A percentile compares a stretch with the other conserved stretches of the same genome.
Evolutionary conservation across 106 monocot species (phyloP).

Genomic region (Dendrobium chrysotoxum): DNA sequence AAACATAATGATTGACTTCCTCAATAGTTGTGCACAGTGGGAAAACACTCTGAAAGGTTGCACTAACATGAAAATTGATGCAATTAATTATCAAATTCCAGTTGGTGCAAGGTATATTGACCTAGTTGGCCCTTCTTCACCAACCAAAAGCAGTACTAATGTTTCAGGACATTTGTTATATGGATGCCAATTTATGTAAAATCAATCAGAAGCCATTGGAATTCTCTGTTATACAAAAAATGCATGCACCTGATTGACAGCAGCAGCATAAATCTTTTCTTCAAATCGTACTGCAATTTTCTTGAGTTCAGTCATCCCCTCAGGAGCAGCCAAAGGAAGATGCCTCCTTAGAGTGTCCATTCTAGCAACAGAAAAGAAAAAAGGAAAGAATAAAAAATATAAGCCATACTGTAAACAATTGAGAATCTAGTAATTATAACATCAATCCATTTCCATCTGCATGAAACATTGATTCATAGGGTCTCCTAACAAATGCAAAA

Average conservation of each 20-base stretch:
- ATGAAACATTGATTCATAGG: background rate
- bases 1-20: background rate
- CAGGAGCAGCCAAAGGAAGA: constrained; percentile 53
- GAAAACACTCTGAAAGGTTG: background rate
- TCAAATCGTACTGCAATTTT: constrained; percentile 84
- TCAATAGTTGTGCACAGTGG: background rate
- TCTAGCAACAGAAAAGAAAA: constrained; percentile 26
- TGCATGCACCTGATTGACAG: constrained; percentile 52
- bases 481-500: background rate
- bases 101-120: background rate
- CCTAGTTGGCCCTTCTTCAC: background rate
- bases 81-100: background rate
- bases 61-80: background rate
- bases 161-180: background rate
- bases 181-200: background rate
- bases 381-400: background rate
- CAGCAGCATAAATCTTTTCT: constrained; percentile 76
- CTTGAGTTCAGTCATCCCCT: constrained; percentile 56
- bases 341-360: constrained; percentile 81
- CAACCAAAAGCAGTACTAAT: background rate
- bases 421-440: background rate
- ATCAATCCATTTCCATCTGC: background rate
- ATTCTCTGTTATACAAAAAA: background rate
- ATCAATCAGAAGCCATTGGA: background rate
- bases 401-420: background rate